Conservation (phyloP, 495 filamentous ascomycete genomes). For the Neurospora sp. region DNA sequence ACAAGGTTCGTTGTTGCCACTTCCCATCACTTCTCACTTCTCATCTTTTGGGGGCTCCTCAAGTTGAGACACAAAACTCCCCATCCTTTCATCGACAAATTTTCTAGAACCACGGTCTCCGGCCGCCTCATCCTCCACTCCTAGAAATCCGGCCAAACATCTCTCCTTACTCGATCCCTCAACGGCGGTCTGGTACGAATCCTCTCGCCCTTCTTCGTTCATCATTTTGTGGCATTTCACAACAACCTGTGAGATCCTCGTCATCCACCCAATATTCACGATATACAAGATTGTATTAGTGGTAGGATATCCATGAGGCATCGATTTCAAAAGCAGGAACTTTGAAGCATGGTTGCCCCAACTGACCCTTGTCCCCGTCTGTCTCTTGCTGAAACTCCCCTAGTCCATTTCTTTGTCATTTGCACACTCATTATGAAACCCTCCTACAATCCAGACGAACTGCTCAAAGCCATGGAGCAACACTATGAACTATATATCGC, state of each 20-base stretch:
- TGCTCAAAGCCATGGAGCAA: conserved; percentile 25
- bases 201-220: not conserved
- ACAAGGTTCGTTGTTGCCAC: not conserved
- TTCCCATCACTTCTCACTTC: not conserved
- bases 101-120: not conserved
- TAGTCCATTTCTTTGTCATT: not conserved
- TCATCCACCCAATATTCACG: not conserved
- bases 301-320: not conserved
- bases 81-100: not conserved
- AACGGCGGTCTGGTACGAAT: not conserved
- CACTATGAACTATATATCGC: conserved; percentile 27
- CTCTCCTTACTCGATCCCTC: not conserved
- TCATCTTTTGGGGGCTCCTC: not conserved
- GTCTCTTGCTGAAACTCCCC: not conserved
- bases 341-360: not conserved
- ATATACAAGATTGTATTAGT: not conserved
- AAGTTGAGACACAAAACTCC: not conserved
- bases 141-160: not conserved
- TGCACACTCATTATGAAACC: not conserved
- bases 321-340: not conserved
- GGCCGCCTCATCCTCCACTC: not conserved
- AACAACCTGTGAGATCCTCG: no score
- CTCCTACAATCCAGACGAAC: conserved; percentile 16
- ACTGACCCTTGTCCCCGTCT: not conserved
- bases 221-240: not conserved